Evolutionary conservation across 352 stramenopile genomes (phyloP), one percentile per base, ranked within the genome.

Genomic region (Bremia lactucae): DNA sequence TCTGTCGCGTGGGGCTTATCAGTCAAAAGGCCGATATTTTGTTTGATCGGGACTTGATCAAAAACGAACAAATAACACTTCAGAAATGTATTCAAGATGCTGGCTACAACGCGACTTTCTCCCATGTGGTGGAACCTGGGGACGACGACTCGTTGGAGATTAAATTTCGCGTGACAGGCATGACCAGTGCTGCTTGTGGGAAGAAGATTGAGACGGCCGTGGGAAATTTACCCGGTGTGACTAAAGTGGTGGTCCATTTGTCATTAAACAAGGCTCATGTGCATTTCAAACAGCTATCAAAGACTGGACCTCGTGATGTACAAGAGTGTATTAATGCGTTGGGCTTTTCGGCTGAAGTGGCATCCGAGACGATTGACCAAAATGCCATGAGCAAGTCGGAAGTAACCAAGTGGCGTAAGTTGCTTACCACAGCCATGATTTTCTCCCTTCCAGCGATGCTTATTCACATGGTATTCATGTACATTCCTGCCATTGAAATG

Each of bases 391-490:
- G 69, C 46, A 71, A 76, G 40, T 80, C 60, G 18, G 75, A 94
- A 50, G 75, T 79, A 31, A 34, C 76, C 10, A 83, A 89, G 49
- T 94, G 82, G 80, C 65, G 68, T 34, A 55, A 65, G 15, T 52
- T 92, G 31, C 50, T 94, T 33, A 62, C 78, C 14, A 84, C 63
- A 7, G 73, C 75, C 39, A 65, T 93, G 52, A 31, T 92, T 11
- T 94, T 94, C 46, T 82, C 82, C n/a, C 48, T 89, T 18, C 82
- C 82, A 2, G 75, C 76, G 13, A 87, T 79, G 59, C 46, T 93
- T 11, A 85, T 94, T 31, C 75, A 92, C 69, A 92, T 93, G 80
- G 72, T 94, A 31, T 50, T 93, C 7, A 69, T 77, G 31, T 84
- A 88, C 49, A 88, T 91, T 37, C 72, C 76, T 10, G 42, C 66